These are phyloP conservation scores for Metschnikowia amazonensis DNA, from an alignment of 805 yeast species.

Conservation along the genomic window DNA sequence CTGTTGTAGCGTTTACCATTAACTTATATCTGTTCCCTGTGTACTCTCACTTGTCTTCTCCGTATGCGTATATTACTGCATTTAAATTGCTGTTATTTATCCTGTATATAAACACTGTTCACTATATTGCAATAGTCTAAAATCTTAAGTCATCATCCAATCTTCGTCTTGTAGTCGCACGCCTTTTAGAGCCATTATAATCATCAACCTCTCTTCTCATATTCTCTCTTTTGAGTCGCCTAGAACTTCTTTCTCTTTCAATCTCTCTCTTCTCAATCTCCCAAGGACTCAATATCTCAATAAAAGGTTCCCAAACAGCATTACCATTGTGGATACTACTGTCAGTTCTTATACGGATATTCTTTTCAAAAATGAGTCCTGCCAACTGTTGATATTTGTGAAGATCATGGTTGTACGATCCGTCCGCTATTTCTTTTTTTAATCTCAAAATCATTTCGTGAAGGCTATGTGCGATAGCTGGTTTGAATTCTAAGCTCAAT, in stretches of 20 bases:
- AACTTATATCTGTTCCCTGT: neutral
- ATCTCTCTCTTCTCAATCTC: conserved; percentile 94
- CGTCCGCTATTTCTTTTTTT: conserved; percentile 78
- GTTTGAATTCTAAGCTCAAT: conserved; percentile 75
- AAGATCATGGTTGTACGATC: conserved; percentile 38
- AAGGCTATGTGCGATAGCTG: conserved; percentile 83
- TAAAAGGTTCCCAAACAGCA: conserved; percentile 80
- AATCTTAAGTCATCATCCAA: conserved; percentile 38
- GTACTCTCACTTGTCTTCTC: neutral
- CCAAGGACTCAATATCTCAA: conserved; percentile 82
- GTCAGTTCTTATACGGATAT: conserved; percentile 47
- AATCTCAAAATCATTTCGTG: conserved; percentile 75
- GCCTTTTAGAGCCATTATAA: conserved; percentile 28
- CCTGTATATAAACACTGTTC: neutral
- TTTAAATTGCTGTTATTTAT: neutral
- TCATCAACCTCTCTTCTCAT: conserved; percentile 58
- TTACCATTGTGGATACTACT: conserved; percentile 72
- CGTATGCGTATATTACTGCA: conserved; percentile 3
- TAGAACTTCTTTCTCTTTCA: conserved; percentile 85
- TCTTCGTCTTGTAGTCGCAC: conserved; percentile 45
- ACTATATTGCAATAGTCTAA: neutral
- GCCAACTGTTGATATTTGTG: conserved; percentile 41
- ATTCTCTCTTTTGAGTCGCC: conserved; percentile 90
- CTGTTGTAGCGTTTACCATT: neutral
- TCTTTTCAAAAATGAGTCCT: conserved; percentile 42